Evolutionary conservation across 805 yeast species (phyloP).

Genomic region (Teunomyces funiuensis): DNA sequence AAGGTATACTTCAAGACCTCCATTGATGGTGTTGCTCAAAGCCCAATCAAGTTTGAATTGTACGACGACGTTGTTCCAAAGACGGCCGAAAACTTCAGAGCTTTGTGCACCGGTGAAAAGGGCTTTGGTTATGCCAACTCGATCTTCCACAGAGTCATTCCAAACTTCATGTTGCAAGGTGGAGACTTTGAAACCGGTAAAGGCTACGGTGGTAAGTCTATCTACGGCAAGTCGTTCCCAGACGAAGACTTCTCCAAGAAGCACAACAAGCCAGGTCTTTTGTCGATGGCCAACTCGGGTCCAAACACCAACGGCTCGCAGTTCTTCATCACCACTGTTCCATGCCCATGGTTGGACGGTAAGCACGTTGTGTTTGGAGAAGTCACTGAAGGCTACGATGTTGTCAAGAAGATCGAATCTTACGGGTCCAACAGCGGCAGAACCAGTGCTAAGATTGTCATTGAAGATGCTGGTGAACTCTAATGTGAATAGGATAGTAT

Average conservation of each 20-base stretch:
- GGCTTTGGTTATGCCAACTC: conserved; percentile 88
- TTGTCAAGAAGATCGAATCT: conserved; percentile 25
- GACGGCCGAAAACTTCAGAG: conserved; percentile 80
- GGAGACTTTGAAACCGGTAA: conserved; percentile 73
- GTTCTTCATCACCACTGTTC: conserved; percentile 80
- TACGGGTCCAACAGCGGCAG: conserved; percentile 22
- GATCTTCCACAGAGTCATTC: conserved; percentile 95
- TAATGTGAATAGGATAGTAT: conserved; percentile 1
- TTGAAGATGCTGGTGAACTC: conserved; percentile 29
- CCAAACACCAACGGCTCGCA: conserved; percentile 92
- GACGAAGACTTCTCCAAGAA: conserved; percentile 70
- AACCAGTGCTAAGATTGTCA: conserved; percentile 18
- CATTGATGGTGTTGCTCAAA: conserved; percentile 49
- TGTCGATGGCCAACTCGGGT: conserved; percentile 93
- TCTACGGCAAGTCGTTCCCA: conserved; percentile 67
- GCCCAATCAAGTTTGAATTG: conserved; percentile 40
- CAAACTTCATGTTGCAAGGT: conserved; percentile 94
- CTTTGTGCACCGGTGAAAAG: conserved; percentile 87
- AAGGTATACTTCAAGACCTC: conserved; percentile 60
- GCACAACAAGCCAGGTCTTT: conserved; percentile 77
- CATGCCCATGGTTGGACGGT: conserved; percentile 29
- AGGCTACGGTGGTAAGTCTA: conserved; percentile 92
- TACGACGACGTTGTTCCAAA: conserved; percentile 61
- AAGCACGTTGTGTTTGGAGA: conserved; percentile 28
- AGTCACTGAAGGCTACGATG: conserved; percentile 25